Evolutionary conservation across 441 rosid genomes (phyloP).

Genomic region (Breynia disticha): DNA sequence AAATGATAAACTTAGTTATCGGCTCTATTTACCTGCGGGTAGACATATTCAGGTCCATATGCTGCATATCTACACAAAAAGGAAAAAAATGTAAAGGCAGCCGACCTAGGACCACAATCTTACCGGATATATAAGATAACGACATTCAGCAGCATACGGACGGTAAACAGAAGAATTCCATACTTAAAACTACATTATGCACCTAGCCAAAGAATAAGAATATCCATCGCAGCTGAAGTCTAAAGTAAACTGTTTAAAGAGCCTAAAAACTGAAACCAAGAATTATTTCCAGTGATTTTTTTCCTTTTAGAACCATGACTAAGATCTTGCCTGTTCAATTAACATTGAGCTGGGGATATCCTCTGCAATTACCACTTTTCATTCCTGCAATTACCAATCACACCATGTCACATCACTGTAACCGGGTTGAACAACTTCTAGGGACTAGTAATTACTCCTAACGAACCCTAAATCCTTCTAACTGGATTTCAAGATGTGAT

Average conservation of each 20-base stretch:
- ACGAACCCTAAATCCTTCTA: too few relatives aligned
- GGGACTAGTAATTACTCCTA: too few relatives aligned
- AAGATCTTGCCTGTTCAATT: slow-evolving; percentile 57
- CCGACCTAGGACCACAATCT: background rate
- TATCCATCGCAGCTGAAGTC: background rate
- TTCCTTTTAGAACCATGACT: slow-evolving; percentile 18
- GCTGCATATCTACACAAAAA: slow-evolving; percentile 52
- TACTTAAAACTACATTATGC: too few relatives aligned
- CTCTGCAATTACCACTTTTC: slow-evolving; percentile 43
- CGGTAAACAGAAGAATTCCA: too few relatives aligned
- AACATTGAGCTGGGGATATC: slow-evolving; percentile 52
- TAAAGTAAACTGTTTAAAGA: slow-evolving; percentile 9
- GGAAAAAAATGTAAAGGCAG: background rate
- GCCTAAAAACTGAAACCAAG: slow-evolving; percentile 16
- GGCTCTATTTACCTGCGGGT: slow-evolving; percentile 52
- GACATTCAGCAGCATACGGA: too few relatives aligned
- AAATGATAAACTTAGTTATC: slow-evolving; percentile 1
- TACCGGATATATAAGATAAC: too few relatives aligned
- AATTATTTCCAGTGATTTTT: background rate
- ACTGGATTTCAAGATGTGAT: too few relatives aligned
- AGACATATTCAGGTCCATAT: slow-evolving; percentile 65
- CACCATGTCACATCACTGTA: slow-evolving; percentile 46
- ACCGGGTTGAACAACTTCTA: slow-evolving; percentile 7
- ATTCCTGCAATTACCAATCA: slow-evolving; percentile 75
- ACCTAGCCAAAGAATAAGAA: too few relatives aligned